Evolutionary conservation across 2,329 filamentous ascomycete genomes (phyloP).

Genomic region (Pleoardoris graminearum): DNA sequence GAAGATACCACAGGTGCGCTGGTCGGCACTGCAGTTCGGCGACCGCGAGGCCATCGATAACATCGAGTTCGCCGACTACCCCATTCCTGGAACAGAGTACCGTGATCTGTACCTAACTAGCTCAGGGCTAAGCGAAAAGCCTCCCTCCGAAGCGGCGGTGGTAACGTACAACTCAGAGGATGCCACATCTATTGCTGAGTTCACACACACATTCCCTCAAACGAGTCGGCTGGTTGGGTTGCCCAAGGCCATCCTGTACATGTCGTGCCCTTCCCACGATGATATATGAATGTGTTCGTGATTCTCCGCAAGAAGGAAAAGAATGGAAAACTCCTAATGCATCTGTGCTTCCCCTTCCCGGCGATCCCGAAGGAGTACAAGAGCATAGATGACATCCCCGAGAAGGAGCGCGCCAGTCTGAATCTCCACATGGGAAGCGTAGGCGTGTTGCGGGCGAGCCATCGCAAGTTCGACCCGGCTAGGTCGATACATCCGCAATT

Average conservation of each 20-base stretch:
- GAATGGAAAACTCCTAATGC: conserved; percentile 48
- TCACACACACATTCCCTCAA: conserved; percentile 44
- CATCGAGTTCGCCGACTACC: conserved; percentile 21
- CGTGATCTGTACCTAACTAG: conserved; percentile 15
- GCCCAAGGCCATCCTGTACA: conserved; percentile 53
- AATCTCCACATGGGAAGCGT: conserved; percentile 50
- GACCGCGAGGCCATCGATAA: conserved; percentile 13
- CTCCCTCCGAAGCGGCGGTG: neutral
- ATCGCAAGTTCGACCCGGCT: conserved; percentile 40
- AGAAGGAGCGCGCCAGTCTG: conserved; percentile 46
- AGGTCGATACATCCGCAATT: conserved; percentile 29
- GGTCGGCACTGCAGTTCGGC: neutral
- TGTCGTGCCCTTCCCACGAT: conserved; percentile 48
- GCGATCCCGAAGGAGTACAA: too few species aligned
- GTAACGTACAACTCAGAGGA: conserved; percentile 11
- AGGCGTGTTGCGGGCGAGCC: conserved; percentile 44
- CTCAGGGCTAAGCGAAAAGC: neutral
- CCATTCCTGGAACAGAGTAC: conserved; percentile 22
- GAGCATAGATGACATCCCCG: conserved; percentile 65
- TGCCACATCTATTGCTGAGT: conserved; percentile 1
- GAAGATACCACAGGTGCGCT: neutral
- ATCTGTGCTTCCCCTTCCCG: conserved; percentile 53
- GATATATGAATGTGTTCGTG: conserved; percentile 52
- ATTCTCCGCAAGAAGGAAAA: conserved; percentile 51
- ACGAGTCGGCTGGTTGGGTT: conserved; percentile 50